phyloP scores from a whole-genome alignment of 768 basidiomycete genomes.

The Chalciporus sphaerocephalus region DNA sequence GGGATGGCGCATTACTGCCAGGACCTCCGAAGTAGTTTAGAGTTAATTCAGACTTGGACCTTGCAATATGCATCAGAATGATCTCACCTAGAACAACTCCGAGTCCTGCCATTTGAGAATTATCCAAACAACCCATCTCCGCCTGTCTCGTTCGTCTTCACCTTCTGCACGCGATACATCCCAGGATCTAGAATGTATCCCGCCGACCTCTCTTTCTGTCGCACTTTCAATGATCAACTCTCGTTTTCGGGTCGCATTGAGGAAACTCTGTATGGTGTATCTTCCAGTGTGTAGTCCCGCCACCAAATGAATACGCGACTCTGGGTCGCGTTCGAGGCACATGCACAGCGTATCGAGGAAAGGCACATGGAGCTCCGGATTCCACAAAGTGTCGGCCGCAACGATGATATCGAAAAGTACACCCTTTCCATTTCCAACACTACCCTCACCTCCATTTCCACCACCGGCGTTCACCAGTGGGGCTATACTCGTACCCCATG shows the following conservation, averaged over 20 bases:
- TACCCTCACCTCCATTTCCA: neutral
- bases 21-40: too few relatives aligned
- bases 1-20: too few relatives aligned
- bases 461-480: conserved; percentile 21
- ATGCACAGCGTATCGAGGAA: conserved; percentile 50
- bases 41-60: neutral
- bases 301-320: conserved; percentile 58
- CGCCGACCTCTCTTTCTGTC: conserved; percentile 46
- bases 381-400: conserved; percentile 79
- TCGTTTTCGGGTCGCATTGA: conserved; percentile 29
- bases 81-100: conserved; percentile 16
- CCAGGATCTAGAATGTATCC: conserved; percentile 44
- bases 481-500: conserved; percentile 55
- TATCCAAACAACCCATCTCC: conserved; percentile 72
- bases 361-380: conserved; percentile 51
- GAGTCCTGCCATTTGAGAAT: conserved; percentile 43
- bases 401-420: conserved; percentile 58
- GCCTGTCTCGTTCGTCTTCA: conserved; percentile 65
- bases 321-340: conserved; percentile 40
- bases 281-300: conserved; percentile 75
- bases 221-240: conserved; percentile 46
- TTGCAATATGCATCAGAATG: neutral
- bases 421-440: conserved; percentile 7
- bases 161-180: conserved; percentile 43
- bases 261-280: conserved; percentile 64